Evolutionary conservation across 345 rosid genomes (phyloP).

Genomic region (Dovyalis caffra): DNA sequence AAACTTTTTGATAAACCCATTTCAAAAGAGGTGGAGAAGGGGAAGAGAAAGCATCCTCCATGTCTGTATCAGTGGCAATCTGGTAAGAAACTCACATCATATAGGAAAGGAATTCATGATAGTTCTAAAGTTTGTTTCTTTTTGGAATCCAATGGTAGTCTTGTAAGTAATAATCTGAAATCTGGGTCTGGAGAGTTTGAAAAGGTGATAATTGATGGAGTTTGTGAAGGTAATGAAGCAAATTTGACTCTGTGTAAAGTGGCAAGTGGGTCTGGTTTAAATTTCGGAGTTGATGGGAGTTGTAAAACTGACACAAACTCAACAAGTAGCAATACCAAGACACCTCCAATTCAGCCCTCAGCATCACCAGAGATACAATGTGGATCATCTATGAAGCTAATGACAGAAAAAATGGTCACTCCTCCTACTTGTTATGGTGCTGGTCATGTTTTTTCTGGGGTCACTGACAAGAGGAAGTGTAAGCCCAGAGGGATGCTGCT

Average conservation of each 20-base stretch:
- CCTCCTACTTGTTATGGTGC: constrained; percentile 74
- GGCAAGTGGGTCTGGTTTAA: constrained; percentile 32
- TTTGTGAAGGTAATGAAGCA: constrained; percentile 23
- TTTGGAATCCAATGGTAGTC: constrained; percentile 16
- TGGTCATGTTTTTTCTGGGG: constrained; percentile 79
- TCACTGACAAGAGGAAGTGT: constrained; percentile 84
- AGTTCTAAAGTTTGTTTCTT: constrained; percentile 22
- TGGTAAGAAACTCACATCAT: constrained; percentile 30
- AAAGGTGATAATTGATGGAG: constrained; percentile 18
- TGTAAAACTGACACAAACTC: constrained; percentile 3
- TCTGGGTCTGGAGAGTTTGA: constrained; percentile 26
- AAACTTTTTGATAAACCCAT: constrained; percentile 19
- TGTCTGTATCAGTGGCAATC: constrained; percentile 28
- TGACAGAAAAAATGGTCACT: constrained; percentile 17
- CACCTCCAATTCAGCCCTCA: constrained; percentile 84
- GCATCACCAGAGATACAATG: constrained; percentile 92
- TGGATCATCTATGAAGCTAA: constrained; percentile 39
- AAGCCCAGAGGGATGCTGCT: constrained; percentile 88
- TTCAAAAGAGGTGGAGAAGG: constrained; percentile 24
- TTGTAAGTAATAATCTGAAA: constrained; percentile 29
- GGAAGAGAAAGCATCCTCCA: constrained; percentile 22
- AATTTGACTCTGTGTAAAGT: constrained; percentile 51
- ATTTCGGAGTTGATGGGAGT: constrained; percentile 17
- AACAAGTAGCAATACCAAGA: constrained; percentile 35
- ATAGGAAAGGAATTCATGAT: constrained; percentile 8